Evolutionary conservation across 140 eudicot genomes (phyloP).

Genomic region (Artemisia princeps): DNA sequence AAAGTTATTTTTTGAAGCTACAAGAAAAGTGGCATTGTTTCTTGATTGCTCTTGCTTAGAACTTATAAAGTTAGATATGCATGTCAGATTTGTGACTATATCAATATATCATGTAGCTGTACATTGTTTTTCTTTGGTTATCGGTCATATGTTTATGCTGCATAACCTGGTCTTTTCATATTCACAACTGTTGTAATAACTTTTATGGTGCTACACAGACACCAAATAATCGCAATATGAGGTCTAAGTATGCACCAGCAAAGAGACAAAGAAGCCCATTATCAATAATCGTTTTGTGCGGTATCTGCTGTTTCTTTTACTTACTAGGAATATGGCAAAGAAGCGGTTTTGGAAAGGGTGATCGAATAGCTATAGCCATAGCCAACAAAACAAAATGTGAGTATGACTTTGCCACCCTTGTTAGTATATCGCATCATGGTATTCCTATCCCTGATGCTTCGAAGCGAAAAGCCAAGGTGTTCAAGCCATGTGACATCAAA

Average conservation of each 20-base stretch:
- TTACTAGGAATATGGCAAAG: slow-evolving; percentile 7
- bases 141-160: too few species aligned
- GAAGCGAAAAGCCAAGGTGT: neutral
- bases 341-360: slow-evolving; percentile 9
- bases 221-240: neutral
- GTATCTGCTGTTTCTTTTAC: slow-evolving; percentile 10
- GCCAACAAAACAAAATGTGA: neutral
- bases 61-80: too few species aligned
- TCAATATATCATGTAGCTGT: too few species aligned
- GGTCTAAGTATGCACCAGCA: neutral
- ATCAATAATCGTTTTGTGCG: neutral
- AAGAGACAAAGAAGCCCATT: neutral
- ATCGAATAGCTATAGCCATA: neutral
- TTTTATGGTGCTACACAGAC: neutral
- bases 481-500: neutral
- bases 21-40: too few species aligned
- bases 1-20: too few species aligned
- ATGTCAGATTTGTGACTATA: too few species aligned
- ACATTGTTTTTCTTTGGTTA: too few species aligned
- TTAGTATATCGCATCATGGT: neutral
- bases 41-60: too few species aligned
- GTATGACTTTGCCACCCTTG: neutral
- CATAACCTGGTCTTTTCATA: too few species aligned
- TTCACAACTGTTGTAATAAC: neutral
- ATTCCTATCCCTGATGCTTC: slow-evolving; percentile 3